These are phyloP conservation scores for Tephrocybe sp. DNA, from an alignment of 768 basidiomycete species.

Conservation along the genomic window DNA sequence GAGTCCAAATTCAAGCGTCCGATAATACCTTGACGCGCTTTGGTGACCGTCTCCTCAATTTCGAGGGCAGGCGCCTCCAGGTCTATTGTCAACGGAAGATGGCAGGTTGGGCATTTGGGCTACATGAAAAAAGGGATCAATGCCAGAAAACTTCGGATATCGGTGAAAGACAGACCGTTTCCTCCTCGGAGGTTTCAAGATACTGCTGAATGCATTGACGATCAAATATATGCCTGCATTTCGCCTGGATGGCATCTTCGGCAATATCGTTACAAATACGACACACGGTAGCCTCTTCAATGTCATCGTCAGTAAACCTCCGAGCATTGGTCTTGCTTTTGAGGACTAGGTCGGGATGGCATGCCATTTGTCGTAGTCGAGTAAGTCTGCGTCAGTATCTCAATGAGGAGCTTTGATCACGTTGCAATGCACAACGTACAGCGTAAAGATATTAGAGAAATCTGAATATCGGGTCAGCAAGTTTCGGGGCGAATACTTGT, in stretches of 20 bases:
- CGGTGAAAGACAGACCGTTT: constrained; percentile 43
- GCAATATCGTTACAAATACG: constrained; percentile 96
- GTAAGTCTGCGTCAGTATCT: constrained; percentile 61
- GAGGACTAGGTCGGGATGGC: constrained; percentile 92
- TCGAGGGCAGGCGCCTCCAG: constrained; percentile 93
- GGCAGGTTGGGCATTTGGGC: constrained; percentile 96
- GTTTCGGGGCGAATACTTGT: not conserved
- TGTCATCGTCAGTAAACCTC: constrained; percentile 55
- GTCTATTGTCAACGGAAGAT: constrained; percentile 89
- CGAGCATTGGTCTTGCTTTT: constrained; percentile 78
- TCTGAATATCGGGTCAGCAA: constrained; percentile 40
- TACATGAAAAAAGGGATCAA: constrained; percentile 24
- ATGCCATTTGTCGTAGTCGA: constrained; percentile 94
- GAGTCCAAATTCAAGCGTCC: constrained; percentile 85
- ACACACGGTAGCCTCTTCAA: constrained; percentile 82
- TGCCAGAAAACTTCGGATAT: not conserved
- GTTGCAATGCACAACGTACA: constrained; percentile 43
- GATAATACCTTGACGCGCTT: constrained; percentile 85
- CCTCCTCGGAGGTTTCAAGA: constrained; percentile 70
- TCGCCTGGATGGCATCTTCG: constrained; percentile 94
- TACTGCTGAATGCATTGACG: constrained; percentile 96
- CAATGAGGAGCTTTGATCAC: not conserved
- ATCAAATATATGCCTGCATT: constrained; percentile 93
- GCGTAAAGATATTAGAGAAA: constrained; percentile 87
- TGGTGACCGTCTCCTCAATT: constrained; percentile 56